Evolutionary conservation across 2,329 filamentous ascomycete species (phyloP), one percentile per base, ranked within the genome.

Genomic region (Esteya vermicola): DNA sequence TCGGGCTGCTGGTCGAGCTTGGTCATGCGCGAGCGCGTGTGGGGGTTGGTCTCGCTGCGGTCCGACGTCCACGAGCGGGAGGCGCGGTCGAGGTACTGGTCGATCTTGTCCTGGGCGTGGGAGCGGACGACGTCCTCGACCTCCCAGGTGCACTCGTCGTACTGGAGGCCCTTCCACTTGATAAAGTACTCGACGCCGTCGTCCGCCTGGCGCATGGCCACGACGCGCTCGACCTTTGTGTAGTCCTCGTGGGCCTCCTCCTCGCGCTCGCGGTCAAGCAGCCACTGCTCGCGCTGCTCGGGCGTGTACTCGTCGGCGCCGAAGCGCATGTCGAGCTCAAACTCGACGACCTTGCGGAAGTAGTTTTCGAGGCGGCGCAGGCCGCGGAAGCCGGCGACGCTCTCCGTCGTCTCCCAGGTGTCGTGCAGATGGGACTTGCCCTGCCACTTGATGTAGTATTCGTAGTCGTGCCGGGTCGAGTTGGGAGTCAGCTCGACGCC

Each of bases 141-240:
- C 57, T 98, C 91, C 93, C 93, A 98, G 2, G 93, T 98, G 60
- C 84, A 94, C 46, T 80, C 79, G 51, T 96, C 88, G 55, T 98
- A 98, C 39, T 81, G 84, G 38, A 96, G 72, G 10, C 85, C 84
- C 60, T 91, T 93, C 86, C 91, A 98, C 63, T 98, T 98, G 59
- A 96, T 81, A 48, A 79, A 85, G 58, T 98, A 98, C 56, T 96
- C 85, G 1, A 75, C 75, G 36, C 78, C 85, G 9, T 83, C 80
- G 13, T 91, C 85, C 20, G 80, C 81, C 43, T 85, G 76, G 46
- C 83, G 78, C 43, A 80, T 74, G 40, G 84, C 83, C 51, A 98
- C 94, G 43, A 98, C 80, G 51, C 91, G 78, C 58, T 98, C 91
- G 25, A 95, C 86, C 50, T 91, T 80, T 46, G 84, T 91, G 59